Base-by-base conservation (phyloP, 371 early-diverging fungal genomes). In the Dinochytrium kinnereticum region DNA sequence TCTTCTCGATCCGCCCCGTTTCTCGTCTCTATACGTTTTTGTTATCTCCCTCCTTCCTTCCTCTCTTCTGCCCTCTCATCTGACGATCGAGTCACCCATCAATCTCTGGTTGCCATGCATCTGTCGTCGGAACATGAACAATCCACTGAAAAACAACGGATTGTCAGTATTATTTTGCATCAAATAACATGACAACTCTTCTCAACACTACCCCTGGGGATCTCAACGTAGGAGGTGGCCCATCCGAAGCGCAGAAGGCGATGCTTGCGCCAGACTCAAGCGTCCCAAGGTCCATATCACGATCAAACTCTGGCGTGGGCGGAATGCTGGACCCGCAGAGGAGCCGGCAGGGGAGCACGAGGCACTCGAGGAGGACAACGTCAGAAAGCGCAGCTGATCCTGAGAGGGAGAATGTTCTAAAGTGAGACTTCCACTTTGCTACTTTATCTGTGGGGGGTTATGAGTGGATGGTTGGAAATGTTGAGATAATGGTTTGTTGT, bases 81-180 rank as follows among this genome's bases (percentile, higher is more conserved):
- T n/a, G n/a, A n/a, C n/a, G n/a, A n/a, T n/a, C n/a, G n/a, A n/a
- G n/a, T n/a, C n/a, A n/a, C n/a, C n/a, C n/a, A n/a, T n/a, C n/a
- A n/a, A n/a, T n/a, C n/a, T n/a, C n/a, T n/a, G n/a, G n/a, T n/a
- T n/a, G n/a, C n/a, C n/a, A n/a, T n/a, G n/a, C n/a, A n/a, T n/a
- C n/a, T n/a, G n/a, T n/a, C n/a, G n/a, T n/a, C n/a, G n/a, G n/a
- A n/a, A n/a, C n/a, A n/a, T n/a, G n/a, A n/a, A n/a, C n/a, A n/a
- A n/a, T n/a, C n/a, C n/a, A n/a, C n/a, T n/a, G n/a, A 66, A n/a
- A 15, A 70, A 30, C 71, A 66, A 64, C 36, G 21, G n/a, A 44
- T 70, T 61, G 51, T 59, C 59, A 28, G n/a, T 59, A 68, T 5
- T 5, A 34, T 17, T 59, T 68, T 68, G 24, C 57, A n/a, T 17